Evolutionary conservation across 176 grass and related monocot genomes (phyloP), one percentile per base, ranked within the genome.

Genomic region (Oryza rufipogon): DNA sequence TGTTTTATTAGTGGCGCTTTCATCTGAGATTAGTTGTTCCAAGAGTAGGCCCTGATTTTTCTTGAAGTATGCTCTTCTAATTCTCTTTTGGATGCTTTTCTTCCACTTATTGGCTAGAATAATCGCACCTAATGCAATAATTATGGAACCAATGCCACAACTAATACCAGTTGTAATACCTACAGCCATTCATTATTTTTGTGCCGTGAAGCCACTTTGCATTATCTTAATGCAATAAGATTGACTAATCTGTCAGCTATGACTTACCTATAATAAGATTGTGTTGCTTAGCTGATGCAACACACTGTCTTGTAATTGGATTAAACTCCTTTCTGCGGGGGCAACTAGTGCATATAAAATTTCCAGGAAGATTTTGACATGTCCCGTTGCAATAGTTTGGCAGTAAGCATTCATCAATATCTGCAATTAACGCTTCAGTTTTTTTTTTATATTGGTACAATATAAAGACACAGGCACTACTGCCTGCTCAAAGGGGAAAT

Each of bases 11-110:
- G 60, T 20, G 23, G 63, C 8, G 0, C 25, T 68, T 68, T 80
- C 63, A 80, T 80, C 42, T 11, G 8, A 67, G 13, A 80, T 80
- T 47, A 79, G 22, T 46, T 79, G 76, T 2, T 79, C 28, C 3
- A 75, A 58, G 0, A 75, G 48, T 12, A 75, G 8, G 16, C 28
- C 48, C 1, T 58, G 7, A 75, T 75, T 75, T 75, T 36, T 58
- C 15, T 12, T 16, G 16, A 75, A 75, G 0, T 58, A 58, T 36
- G 26, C 48, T 28, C 25, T 49, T 20, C 73, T 7, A 54, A 56
- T 58, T 11, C 28, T 58, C 16, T 75, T 58, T 30, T 58, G 66
- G 0, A 65, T 9, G 16, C 22, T 1, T 66, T 70, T 58, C 30
- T 87, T 81, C 51, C 73, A 49, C 42, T 41, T 54, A 7, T 11